Conservation (phyloP, 768 basidiomycete genomes). For the Multifurca ochricompacta region DNA sequence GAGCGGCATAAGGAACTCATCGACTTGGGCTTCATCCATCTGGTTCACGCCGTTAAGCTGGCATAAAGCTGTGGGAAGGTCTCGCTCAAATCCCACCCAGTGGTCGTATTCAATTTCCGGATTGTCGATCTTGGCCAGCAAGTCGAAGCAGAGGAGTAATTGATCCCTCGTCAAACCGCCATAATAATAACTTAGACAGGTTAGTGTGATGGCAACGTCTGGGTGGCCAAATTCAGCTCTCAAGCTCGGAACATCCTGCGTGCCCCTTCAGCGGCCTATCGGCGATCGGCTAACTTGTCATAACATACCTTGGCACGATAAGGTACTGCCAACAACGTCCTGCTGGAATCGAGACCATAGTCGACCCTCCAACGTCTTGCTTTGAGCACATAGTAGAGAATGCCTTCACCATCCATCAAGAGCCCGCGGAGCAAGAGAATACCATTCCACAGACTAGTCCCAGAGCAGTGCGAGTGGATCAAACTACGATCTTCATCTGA, state of each 20-base stretch:
- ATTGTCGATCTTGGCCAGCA: constrained; percentile 35
- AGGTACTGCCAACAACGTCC: constrained; percentile 43
- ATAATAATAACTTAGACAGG: constrained; percentile 44
- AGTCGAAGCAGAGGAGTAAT: constrained; percentile 30
- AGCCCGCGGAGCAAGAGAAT: constrained; percentile 41
- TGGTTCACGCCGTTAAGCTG: constrained; percentile 35
- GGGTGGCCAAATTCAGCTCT: constrained; percentile 47
- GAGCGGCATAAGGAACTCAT: constrained; percentile 25
- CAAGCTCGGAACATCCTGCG: constrained; percentile 36
- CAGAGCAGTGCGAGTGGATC: background rate
- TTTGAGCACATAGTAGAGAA: constrained; percentile 33
- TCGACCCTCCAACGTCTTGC: constrained; percentile 43
- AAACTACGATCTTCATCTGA: background rate
- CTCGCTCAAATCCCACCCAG: constrained; percentile 28
- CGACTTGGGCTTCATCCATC: constrained; percentile 31
- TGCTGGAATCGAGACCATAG: constrained; percentile 37
- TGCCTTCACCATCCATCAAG: constrained; percentile 29
- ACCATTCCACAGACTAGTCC: constrained; percentile 27
- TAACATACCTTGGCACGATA: constrained; percentile 34
- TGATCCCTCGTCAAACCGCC: constrained; percentile 35
- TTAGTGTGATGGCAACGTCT: constrained; percentile 38
- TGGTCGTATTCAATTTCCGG: constrained; percentile 35
- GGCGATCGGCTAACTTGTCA: background rate
- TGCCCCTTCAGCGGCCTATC: background rate
- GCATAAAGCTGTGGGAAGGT: constrained; percentile 28